Evolutionary conservation across 768 basidiomycete species (phyloP).

Genomic region (Lactifluus pinguis): DNA sequence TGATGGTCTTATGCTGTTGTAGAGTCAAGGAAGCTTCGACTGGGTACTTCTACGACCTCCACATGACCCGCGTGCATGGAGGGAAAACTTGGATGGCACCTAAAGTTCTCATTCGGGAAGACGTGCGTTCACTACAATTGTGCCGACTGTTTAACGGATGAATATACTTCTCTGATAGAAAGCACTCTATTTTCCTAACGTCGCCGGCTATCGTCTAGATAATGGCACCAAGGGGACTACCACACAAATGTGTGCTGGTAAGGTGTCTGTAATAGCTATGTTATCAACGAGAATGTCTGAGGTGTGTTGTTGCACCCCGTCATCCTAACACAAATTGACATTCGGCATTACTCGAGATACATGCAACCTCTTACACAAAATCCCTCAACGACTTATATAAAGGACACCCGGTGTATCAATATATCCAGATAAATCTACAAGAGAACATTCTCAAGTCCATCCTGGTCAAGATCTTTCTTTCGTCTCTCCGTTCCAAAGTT

Average conservation of each 20-base stretch:
- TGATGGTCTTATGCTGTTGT: neutral
- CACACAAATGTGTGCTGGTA: conserved; percentile 64
- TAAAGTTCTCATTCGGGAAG: conserved; percentile 78
- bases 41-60: conserved; percentile 85
- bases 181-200: conserved; percentile 87
- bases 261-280: conserved; percentile 73
- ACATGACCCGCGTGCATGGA: conserved; percentile 69
- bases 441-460: conserved; percentile 89
- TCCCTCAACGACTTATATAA: conserved; percentile 45
- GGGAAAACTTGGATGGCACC: conserved; percentile 96
- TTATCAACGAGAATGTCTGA: conserved; percentile 84
- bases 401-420: conserved; percentile 55
- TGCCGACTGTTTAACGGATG: neutral
- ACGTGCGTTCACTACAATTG: conserved; percentile 43
- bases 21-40: conserved; percentile 59
- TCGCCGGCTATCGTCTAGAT: conserved; percentile 61
- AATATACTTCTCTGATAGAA: conserved; percentile 39
- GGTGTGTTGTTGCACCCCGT: conserved; percentile 33
- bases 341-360: conserved; percentile 43
- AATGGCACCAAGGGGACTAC: conserved; percentile 55
- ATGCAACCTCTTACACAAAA: conserved; percentile 61
- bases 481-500: conserved; percentile 56
- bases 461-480: conserved; percentile 79
- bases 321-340: neutral
- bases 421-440: conserved; percentile 85